phyloP scores from a whole-genome alignment of 148 eudicot species.

The Talinum fruticosum region DNA sequence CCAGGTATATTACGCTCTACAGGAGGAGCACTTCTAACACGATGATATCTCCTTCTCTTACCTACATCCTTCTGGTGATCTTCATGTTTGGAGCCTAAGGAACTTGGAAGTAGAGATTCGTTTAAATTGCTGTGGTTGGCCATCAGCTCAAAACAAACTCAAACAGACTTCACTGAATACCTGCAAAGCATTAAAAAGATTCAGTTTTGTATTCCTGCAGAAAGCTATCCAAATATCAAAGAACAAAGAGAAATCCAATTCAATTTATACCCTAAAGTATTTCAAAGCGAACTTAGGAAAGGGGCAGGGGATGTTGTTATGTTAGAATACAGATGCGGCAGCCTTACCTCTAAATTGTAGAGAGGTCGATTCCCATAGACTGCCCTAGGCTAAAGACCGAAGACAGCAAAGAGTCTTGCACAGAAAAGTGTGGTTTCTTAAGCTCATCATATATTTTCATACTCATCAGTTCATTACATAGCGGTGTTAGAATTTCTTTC shows the following conservation, averaged over 20 bases:
- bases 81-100: conserved; percentile 13
- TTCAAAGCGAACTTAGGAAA: not conserved
- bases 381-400: not conserved
- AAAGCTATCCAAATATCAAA: not conserved
- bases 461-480: not conserved
- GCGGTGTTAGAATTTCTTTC: not conserved
- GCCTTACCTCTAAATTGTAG: not conserved
- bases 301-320: not conserved
- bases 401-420: not conserved
- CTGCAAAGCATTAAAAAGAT: conserved; percentile 6
- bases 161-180: not conserved
- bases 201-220: not conserved
- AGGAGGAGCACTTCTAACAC: conserved; percentile 67
- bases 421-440: not conserved
- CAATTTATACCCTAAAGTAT: not conserved
- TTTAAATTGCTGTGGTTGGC: conserved; percentile 12
- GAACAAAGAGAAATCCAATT: not conserved
- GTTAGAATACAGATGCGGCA: not conserved
- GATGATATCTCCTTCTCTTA: conserved; percentile 50
- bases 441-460: not conserved
- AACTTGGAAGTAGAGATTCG: conserved; percentile 26
- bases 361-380: not conserved
- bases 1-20: conserved; percentile 29
- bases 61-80: conserved; percentile 16
- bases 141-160: conserved; percentile 7